Base-by-base conservation (phyloP, 1,139 yeast species). In the Geotrichum fermentans region DNA sequence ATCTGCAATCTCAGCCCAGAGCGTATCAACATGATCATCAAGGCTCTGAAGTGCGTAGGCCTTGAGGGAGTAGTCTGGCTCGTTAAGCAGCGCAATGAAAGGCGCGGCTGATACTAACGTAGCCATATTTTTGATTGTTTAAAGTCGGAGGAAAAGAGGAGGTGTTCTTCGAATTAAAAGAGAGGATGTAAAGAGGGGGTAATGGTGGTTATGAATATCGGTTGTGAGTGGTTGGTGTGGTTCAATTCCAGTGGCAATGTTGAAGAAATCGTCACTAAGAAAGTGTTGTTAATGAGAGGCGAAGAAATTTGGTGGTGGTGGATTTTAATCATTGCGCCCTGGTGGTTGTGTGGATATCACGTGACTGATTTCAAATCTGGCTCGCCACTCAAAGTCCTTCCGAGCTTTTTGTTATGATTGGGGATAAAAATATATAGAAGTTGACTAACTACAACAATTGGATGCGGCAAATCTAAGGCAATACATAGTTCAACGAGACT, bases 1-100 rank as follows among this genome's bases (percentile, higher is more conserved):
- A 68, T 92, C 94, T 54, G 98, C 96, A 53, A 94, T 86, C 72
- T 92, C 98, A 2, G 97, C 90, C 99, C 99, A 92, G 57, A 88
- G 75, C 67, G 87, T 90, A 70, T 89, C 96, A 50, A 89, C 96
- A 51, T 85, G 78, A 34, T 73, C 78, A 64, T 89, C 86, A 58
- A 92, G 79, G 28, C 95, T 83, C 54, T 82, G 73, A 62, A 92
- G 76, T 16, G 98, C 98, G 65, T 88, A 86, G 32, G 83, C 74
- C 67, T 89, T 92, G 58, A 94, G 79, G 50, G 78, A 71, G 46
- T 77, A 70, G 65, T 92, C 97, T 14, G 81, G 75, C 71, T 94
- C 98, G 56, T 81, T 79, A 63, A 92, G 76, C 58, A 92, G 78
- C 41, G 97, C 96, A 69, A 92, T 77, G 61, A 84, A 85, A 37